These are phyloP conservation scores for Desmodesmus armatus DNA, from an alignment of 139 green algal genomes.

Conservation along the genomic window DNA sequence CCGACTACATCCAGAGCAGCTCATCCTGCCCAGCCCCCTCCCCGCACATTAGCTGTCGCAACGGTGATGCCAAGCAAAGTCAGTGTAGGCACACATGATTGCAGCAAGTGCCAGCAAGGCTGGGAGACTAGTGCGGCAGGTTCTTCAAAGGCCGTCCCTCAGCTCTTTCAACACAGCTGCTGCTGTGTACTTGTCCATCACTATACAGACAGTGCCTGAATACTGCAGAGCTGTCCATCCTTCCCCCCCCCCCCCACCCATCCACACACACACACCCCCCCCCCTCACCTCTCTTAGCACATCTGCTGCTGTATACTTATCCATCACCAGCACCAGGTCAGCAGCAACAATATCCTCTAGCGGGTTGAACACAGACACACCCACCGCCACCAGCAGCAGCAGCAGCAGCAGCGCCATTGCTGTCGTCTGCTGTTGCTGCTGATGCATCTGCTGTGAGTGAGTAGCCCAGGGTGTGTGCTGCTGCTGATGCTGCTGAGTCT, in stretches of 20 bases:
- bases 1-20: no score
- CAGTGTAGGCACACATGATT: no score
- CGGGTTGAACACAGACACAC: constrained; percentile 65
- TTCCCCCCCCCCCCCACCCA: no score
- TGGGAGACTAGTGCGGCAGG: no score
- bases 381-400: background rate
- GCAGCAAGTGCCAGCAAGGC: no score
- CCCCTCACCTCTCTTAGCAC: constrained; percentile 82
- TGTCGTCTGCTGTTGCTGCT: background rate
- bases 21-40: no score
- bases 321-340: constrained; percentile 86
- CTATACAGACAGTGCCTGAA: no score
- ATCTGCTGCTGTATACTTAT: constrained; percentile 89
- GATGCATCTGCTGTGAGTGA: background rate
- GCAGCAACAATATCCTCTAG: constrained; percentile 73
- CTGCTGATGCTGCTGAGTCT: background rate
- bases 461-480: background rate
- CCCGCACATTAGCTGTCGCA: no score
- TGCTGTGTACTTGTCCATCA: constrained; percentile 89
- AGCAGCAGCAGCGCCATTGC: background rate
- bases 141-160: no score
- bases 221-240: no score
- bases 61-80: no score
- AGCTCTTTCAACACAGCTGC: constrained; percentile 86
- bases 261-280: background rate